Evolutionary conservation across 1,284 basidiomycete genomes (phyloP).

Genomic region (Omphalotus olearius): DNA sequence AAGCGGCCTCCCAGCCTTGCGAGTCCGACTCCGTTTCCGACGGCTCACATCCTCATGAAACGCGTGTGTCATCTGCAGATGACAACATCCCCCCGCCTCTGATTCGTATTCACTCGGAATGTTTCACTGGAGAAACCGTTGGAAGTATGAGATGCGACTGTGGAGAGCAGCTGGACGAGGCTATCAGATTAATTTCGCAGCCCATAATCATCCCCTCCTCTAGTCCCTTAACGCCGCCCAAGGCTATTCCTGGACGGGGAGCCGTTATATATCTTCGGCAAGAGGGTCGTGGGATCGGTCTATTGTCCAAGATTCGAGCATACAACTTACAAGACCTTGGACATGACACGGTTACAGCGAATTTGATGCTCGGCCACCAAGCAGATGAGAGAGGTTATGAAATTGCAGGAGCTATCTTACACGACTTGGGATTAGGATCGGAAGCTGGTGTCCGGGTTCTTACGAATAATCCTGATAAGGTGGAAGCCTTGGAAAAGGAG

Average conservation of each 20-base stretch:
- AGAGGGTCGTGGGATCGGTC: slow-evolving; percentile 97
- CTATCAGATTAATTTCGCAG: slow-evolving; percentile 86
- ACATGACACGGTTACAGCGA: slow-evolving; percentile 97
- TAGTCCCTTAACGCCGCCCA: slow-evolving; percentile 25
- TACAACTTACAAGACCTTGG: slow-evolving; percentile 99
- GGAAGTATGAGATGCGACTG: slow-evolving; percentile 99
- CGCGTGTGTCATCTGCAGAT: not conserved
- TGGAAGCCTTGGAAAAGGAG: slow-evolving; percentile 82
- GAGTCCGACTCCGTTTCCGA: slow-evolving; percentile 19
- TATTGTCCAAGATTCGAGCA: slow-evolving; percentile 94
- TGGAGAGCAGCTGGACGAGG: slow-evolving; percentile 97
- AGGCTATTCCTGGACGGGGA: slow-evolving; percentile 76
- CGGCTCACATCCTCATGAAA: not conserved
- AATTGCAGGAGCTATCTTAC: slow-evolving; percentile 86
- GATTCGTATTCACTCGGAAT: slow-evolving; percentile 96
- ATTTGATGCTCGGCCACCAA: slow-evolving; percentile 90
- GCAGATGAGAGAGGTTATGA: slow-evolving; percentile 95
- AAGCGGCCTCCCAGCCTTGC: slow-evolving; percentile 47
- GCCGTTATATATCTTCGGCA: slow-evolving; percentile 96
- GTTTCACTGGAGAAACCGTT: slow-evolving; percentile 97
- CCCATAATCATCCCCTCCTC: slow-evolving; percentile 49
- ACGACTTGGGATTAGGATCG: slow-evolving; percentile 78
- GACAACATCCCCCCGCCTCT: slow-evolving; percentile 67
- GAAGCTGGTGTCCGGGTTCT: slow-evolving; percentile 68
- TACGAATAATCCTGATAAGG: slow-evolving; percentile 99